Evolutionary conservation across 2,329 filamentous ascomycete species (phyloP).

Genomic region (Venturia asperata): DNA sequence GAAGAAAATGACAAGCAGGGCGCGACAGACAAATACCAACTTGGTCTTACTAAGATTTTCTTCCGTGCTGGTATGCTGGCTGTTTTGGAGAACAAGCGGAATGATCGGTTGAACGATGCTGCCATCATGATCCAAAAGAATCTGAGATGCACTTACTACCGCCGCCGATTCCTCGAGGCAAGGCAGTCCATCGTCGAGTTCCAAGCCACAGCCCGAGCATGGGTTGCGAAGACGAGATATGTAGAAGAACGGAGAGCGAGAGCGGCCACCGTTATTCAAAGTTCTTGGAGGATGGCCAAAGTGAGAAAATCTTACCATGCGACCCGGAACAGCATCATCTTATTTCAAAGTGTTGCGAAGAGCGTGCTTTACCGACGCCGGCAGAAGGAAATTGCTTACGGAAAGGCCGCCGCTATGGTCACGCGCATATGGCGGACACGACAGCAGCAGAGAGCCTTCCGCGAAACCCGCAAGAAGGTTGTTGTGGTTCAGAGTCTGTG

Average conservation of each 20-base stretch:
- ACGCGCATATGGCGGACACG: conserved; percentile 85
- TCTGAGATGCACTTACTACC: conserved; percentile 88
- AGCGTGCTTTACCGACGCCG: conserved; percentile 84
- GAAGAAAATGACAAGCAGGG: conserved; percentile 57
- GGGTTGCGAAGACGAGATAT: conserved; percentile 67
- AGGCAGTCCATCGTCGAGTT: conserved; percentile 71
- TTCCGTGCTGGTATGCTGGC: conserved; percentile 99
- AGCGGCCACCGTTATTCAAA: conserved; percentile 89
- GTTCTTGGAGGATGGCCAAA: conserved; percentile 89
- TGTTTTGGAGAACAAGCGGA: conserved; percentile 90
- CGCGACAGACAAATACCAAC: conserved; percentile 88
- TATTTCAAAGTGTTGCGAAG: conserved; percentile 85
- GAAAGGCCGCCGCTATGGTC: conserved; percentile 84
- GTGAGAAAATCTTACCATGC: conserved; percentile 72
- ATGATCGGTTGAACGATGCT: conserved; percentile 81
- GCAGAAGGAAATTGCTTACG: conserved; percentile 88
- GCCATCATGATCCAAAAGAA: conserved; percentile 99
- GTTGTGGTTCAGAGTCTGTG: conserved; percentile 86
- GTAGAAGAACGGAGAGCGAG: conserved; percentile 76
- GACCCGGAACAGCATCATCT: conserved; percentile 75
- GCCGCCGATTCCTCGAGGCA: conserved; percentile 81
- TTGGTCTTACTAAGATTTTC: conserved; percentile 97
- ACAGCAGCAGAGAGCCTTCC: conserved; percentile 70
- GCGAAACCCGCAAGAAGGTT: conserved; percentile 82
- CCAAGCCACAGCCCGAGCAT: conserved; percentile 71